Conservation (phyloP, 441 rosid species). For the Populus hybrid region DNA sequence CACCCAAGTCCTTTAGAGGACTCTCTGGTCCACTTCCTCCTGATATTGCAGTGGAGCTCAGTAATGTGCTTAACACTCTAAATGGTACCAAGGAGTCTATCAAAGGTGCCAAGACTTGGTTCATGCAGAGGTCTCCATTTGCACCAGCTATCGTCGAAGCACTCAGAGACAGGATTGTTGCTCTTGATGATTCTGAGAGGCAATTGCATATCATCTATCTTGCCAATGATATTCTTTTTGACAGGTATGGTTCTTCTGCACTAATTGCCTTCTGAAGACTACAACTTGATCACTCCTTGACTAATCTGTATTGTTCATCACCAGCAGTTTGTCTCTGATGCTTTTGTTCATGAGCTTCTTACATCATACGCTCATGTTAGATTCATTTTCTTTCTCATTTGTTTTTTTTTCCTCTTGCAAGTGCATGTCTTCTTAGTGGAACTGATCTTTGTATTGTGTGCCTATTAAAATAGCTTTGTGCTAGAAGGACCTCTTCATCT, state of each 20-base stretch:
- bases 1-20: conserved; percentile 59
- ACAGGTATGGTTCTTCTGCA: conserved; percentile 52
- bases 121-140: conserved; percentile 95
- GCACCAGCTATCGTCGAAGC: conserved; percentile 91
- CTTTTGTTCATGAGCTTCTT: background rate
- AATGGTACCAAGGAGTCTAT: conserved; percentile 98
- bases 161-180: conserved; percentile 73
- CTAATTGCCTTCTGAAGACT: background rate
- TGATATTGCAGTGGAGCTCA: conserved; percentile 83
- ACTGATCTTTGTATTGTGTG: background rate
- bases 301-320: background rate
- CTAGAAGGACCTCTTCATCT: background rate
- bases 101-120: conserved; percentile 96
- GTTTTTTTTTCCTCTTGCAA: background rate
- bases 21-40: conserved; percentile 82
- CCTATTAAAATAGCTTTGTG: background rate
- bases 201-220: conserved; percentile 90
- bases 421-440: background rate
- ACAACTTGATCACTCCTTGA: background rate
- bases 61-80: conserved; percentile 61
- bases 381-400: background rate
- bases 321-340: background rate
- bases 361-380: background rate
- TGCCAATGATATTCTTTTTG: conserved; percentile 94
- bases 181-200: conserved; percentile 88